phyloP scores from a whole-genome alignment of 192 early-diverging fungal species.

The Backusella westeae region DNA sequence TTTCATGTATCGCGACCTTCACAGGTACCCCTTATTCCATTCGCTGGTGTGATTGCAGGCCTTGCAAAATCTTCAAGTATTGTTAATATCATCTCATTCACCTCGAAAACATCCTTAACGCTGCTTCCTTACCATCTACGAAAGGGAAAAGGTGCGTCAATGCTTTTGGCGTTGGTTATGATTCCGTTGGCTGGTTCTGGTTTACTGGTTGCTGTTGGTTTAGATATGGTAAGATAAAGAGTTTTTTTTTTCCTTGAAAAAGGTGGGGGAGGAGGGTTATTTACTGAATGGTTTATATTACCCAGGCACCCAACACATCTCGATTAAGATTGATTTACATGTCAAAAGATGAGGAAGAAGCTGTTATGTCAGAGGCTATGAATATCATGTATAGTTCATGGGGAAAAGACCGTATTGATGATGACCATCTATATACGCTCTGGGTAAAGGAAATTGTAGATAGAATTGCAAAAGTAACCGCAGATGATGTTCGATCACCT shows the following conservation, averaged over 20 bases:
- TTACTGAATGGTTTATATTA: neutral
- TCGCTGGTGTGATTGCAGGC: slow-evolving; percentile 24
- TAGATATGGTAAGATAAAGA: slow-evolving; percentile 24
- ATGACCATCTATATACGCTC: slow-evolving; percentile 11
- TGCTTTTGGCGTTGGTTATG: slow-evolving; percentile 21
- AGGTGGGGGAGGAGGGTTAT: neutral
- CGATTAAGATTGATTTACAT: slow-evolving; percentile 48
- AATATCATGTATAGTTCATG: slow-evolving; percentile 7
- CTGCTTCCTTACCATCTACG: slow-evolving; percentile 33
- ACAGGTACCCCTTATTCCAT: slow-evolving; percentile 26
- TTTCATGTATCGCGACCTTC: slow-evolving; percentile 29
- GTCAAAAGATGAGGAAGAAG: slow-evolving; percentile 47
- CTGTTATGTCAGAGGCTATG: slow-evolving; percentile 30
- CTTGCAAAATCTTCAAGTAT: slow-evolving; percentile 33
- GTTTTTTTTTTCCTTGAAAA: neutral
- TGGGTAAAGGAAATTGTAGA: slow-evolving; percentile 35
- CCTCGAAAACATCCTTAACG: slow-evolving; percentile 35
- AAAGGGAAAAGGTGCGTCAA: neutral
- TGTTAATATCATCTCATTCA: slow-evolving; percentile 29
- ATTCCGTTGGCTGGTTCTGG: slow-evolving; percentile 29
- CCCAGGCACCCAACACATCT: slow-evolving; percentile 50
- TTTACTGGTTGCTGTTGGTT: slow-evolving; percentile 27
- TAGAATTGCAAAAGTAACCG: slow-evolving; percentile 24
- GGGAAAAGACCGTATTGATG: neutral
- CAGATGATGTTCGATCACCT: slow-evolving; percentile 33